Evolutionary conservation across 2,329 filamentous ascomycete species (phyloP).

Genomic region (Achaetomium macrosporum): DNA sequence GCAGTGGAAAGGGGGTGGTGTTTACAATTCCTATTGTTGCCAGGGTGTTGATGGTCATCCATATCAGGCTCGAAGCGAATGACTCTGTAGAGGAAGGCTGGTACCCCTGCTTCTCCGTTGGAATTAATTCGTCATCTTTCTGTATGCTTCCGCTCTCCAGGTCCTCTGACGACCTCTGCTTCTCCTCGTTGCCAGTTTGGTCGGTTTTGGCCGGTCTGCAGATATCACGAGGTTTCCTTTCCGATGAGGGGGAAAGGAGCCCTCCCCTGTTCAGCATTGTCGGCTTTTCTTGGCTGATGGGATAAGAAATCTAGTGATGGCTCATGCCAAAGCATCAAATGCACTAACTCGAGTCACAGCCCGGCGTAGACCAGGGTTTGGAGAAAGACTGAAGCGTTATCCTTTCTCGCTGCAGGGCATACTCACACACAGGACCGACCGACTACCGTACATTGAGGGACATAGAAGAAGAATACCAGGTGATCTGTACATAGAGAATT

Average conservation of each 20-base stretch:
- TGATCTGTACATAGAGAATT: too few relatives aligned
- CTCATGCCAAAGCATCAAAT: background rate
- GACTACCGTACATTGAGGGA: too few relatives aligned
- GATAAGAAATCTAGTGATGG: too few relatives aligned
- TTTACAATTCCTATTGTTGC: conserved; percentile 59
- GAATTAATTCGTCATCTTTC: conserved; percentile 39
- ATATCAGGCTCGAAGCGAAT: conserved; percentile 39
- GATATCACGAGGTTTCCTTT: background rate
- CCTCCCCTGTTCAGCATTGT: background rate
- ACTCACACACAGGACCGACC: too few relatives aligned
- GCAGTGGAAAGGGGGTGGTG: conserved; percentile 11
- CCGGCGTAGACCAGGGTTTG: too few relatives aligned
- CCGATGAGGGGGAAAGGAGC: background rate
- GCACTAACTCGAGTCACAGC: too few relatives aligned
- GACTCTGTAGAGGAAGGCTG: conserved; percentile 29
- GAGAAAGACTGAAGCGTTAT: too few relatives aligned
- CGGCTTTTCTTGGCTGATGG: background rate
- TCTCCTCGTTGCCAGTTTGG: conserved; percentile 28
- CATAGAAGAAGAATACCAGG: too few relatives aligned
- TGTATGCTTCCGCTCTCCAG: conserved; percentile 33
- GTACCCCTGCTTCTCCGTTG: conserved; percentile 29
- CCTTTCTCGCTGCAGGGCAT: too few relatives aligned
- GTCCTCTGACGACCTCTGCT: conserved; percentile 30
- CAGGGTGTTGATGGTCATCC: conserved; percentile 57
- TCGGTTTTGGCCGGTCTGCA: background rate